These are phyloP conservation scores for Jatropha multifida DNA, from an alignment of 441 rosid species.

Conservation along the genomic window DNA sequence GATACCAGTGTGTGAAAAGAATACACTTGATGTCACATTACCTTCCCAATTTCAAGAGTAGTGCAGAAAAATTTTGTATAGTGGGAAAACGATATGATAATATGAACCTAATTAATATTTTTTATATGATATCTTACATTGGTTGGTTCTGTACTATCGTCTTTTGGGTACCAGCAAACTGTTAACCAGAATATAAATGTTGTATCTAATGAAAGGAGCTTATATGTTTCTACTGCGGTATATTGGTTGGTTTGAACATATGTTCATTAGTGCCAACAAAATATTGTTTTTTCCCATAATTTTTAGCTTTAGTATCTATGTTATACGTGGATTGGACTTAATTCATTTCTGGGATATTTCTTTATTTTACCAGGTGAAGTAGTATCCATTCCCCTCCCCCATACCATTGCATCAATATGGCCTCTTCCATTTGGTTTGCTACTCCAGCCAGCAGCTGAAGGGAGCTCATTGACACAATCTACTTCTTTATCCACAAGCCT, in stretches of 20 bases:
- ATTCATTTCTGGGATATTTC: constrained; percentile 3
- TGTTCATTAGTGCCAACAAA: not conserved
- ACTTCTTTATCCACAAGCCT: constrained; percentile 55
- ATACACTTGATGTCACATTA: not conserved
- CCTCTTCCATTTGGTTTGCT: constrained; percentile 91
- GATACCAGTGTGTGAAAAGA: not conserved
- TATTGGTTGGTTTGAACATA: not conserved
- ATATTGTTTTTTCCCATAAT: not conserved
- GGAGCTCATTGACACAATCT: constrained; percentile 39
- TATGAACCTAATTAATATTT: not conserved
- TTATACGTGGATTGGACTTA: not conserved
- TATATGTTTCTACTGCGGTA: not conserved
- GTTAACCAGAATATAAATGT: not conserved
- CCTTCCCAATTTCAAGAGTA: not conserved
- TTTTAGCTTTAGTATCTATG: constrained; percentile 15
- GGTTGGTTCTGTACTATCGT: not conserved
- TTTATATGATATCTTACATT: not conserved
- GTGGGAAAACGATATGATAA: not conserved
- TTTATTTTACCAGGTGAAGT: constrained; percentile 62
- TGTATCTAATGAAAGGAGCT: not conserved
- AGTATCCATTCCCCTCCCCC: constrained; percentile 67
- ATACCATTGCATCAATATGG: constrained; percentile 78
- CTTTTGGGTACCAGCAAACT: not conserved
- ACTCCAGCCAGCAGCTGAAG: constrained; percentile 73
- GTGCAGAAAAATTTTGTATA: not conserved